Evolutionary conservation across 2,329 filamentous ascomycete species (phyloP).

Genomic region (Fusarium lateritium): DNA sequence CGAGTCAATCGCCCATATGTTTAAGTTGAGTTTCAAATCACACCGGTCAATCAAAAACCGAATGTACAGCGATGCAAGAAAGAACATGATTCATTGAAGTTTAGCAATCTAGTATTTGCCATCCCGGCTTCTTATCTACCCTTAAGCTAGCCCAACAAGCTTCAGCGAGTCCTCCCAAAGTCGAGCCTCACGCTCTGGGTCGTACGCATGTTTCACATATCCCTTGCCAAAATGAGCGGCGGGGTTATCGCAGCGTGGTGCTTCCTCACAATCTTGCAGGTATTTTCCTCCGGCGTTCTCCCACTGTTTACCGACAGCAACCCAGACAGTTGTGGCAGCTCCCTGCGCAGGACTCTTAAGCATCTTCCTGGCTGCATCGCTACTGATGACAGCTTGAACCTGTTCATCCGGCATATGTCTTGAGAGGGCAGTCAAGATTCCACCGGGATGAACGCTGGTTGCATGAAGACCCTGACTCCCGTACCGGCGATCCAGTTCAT

Average conservation of each 20-base stretch:
- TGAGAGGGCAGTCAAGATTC: slow-evolving; percentile 52
- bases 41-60: no score
- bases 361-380: background rate
- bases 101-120: background rate
- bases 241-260: background rate
- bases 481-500: slow-evolving; percentile 66
- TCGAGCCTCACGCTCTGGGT: slow-evolving; percentile 24
- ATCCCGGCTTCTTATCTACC: background rate
- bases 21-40: no score
- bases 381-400: background rate
- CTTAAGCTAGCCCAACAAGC: slow-evolving; percentile 33
- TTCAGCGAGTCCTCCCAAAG: slow-evolving; percentile 41
- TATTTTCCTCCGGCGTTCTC: slow-evolving; percentile 39
- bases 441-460: slow-evolving; percentile 61
- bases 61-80: no score
- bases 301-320: slow-evolving; percentile 39
- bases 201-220: slow-evolving; percentile 27
- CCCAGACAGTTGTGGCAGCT: slow-evolving; percentile 44
- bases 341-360: slow-evolving; percentile 38
- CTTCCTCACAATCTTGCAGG: slow-evolving; percentile 28
- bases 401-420: background rate
- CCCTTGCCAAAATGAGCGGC: background rate
- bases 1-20: no score
- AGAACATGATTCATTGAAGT: no score
- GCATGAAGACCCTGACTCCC: slow-evolving; percentile 61